Evolutionary conservation across 2,329 filamentous ascomycete genomes (phyloP).

Genomic region (Aspergillus viridinutans): DNA sequence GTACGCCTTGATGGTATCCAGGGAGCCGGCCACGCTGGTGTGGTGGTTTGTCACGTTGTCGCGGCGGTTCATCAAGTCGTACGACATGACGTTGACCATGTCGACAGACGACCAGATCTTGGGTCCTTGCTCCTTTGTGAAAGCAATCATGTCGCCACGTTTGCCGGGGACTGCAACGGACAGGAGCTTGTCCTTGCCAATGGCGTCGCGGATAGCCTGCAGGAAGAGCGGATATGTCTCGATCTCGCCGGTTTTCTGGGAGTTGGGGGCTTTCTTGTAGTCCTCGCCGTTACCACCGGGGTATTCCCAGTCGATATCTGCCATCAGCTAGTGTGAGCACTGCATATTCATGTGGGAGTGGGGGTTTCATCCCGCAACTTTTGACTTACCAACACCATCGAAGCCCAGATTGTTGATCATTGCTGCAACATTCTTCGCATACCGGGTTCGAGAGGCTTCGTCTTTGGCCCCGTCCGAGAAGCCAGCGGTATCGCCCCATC

Average conservation of each 20-base stretch:
- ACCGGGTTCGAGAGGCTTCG: constrained; percentile 51
- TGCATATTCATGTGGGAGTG: neutral
- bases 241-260: constrained; percentile 56
- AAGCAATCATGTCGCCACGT: constrained; percentile 64
- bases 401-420: constrained; percentile 61
- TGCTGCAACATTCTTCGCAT: constrained; percentile 59
- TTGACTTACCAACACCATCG: constrained; percentile 56
- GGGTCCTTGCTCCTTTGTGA: constrained; percentile 53
- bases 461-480: constrained; percentile 57
- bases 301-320: constrained; percentile 65
- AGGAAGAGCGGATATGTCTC: constrained; percentile 60
- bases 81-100: constrained; percentile 68
- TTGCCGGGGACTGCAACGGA: constrained; percentile 65
- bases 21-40: constrained; percentile 56
- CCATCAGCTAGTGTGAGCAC: constrained; percentile 17
- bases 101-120: constrained; percentile 59
- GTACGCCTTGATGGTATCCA: constrained; percentile 56
- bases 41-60: constrained; percentile 63
- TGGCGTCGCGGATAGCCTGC: constrained; percentile 52
- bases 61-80: constrained; percentile 68
- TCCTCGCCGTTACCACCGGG: constrained; percentile 63
- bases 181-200: constrained; percentile 57
- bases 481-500: constrained; percentile 66
- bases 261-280: constrained; percentile 61
- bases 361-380: neutral